Percentiles rank a stretch among this genome's conserved stretches.
phyloP scores from a whole-genome alignment of 371 early-diverging fungal species.

The Syncephalastrum contaminatum region DNA sequence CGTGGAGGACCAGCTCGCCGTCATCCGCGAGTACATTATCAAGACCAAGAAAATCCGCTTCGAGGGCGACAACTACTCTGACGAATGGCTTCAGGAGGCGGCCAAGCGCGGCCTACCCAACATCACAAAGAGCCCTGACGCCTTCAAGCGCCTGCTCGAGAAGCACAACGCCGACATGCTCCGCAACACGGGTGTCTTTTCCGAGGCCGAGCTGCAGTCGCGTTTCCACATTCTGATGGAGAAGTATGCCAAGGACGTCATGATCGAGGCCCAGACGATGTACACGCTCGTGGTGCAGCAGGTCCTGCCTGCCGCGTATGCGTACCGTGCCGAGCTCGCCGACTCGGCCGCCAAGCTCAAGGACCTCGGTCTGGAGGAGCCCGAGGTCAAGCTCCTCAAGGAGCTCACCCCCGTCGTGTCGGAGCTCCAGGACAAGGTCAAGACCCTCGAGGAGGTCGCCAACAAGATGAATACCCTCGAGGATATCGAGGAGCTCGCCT shows the following conservation, averaged over 20 bases:
- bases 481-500: constrained; percentile 68
- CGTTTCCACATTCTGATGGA: constrained; percentile 94
- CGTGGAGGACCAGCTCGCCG: constrained; percentile 83
- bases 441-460: constrained; percentile 57
- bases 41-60: constrained; percentile 89
- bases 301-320: constrained; percentile 86
- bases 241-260: constrained; percentile 93
- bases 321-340: constrained; percentile 86
- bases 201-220: constrained; percentile 83
- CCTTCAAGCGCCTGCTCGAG: constrained; percentile 78
- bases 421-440: constrained; percentile 56
- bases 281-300: constrained; percentile 75
- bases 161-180: constrained; percentile 77
- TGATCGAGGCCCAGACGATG: constrained; percentile 95
- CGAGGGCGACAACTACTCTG: constrained; percentile 95
- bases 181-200: constrained; percentile 79
- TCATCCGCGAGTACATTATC: constrained; percentile 82
- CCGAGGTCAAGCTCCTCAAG: constrained; percentile 74
- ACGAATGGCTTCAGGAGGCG: constrained; percentile 79
- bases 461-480: constrained; percentile 56
- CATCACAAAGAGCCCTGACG: constrained; percentile 84
- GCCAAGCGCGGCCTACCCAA: constrained; percentile 91
- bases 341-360: constrained; percentile 73
- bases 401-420: constrained; percentile 64
- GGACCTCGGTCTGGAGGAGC: constrained; percentile 56